Base-by-base conservation (phyloP, 2,329 filamentous ascomycete species). In the Colletotrichum sidae region DNA sequence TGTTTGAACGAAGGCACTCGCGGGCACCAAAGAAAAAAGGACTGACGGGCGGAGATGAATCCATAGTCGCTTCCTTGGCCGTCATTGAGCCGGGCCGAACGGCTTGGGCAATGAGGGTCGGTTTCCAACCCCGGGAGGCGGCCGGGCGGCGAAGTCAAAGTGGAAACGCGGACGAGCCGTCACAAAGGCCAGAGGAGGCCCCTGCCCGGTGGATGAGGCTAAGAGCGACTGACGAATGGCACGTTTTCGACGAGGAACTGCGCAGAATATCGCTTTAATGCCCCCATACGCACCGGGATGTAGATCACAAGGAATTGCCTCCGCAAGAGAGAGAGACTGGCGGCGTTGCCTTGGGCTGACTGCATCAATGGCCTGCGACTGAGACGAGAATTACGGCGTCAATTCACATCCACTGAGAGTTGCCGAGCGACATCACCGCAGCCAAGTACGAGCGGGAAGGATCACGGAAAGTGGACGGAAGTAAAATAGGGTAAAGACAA, bases 131-230 rank as follows among this genome's bases (percentile, higher is more conserved):
- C 25, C 47, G 47, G 55, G 35, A 47, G n/a, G 15, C 45, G 45
- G 62, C 37, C 39, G 39, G 52, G 56, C 46, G 33, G 45, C 12
- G 8, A 12, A 15, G 15, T 25, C 25, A 50, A 35, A 45, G 54
- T 17, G n/a, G 38, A 33, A 46, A 50, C 35, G 35, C 35, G 42
- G 35, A 59, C 39, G 42, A 13, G 12, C 46, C 46, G 45, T 55
- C 51, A 51, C 55, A 61, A 35, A 47, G 57, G 62, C 46, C 38
- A 39, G 62, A 65, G 62, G 62, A 56, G 50, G 60, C 45, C 57
- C 17, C 8, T 33, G 55, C 13, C 35, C 54, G 55, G 33, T 12
- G 41, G 13, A 25, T 13, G 15, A 50, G 45, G 44, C 55, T 38
- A 35, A 8, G 15, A 35, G 13, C 13, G 6, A 33, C 46, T 13